Percentiles rank a stretch among this genome's conserved stretches.
Evolutionary conservation across 2,329 filamentous ascomycete species (phyloP).

Genomic region (Metarhizium anisopliae): DNA sequence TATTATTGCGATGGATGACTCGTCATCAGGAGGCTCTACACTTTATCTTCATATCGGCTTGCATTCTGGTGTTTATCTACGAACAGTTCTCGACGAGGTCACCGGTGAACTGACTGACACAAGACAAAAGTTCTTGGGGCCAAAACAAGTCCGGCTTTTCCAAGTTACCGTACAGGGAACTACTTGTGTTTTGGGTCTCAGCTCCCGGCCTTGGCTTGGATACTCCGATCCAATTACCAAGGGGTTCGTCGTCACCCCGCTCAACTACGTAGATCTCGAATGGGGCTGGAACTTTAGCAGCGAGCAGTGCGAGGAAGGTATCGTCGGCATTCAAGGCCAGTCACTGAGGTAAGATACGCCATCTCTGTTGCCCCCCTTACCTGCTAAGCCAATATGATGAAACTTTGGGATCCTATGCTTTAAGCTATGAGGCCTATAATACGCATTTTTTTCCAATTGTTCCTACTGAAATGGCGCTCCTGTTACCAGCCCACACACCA

Average conservation of each 20-base stretch:
- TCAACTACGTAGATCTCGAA: slow-evolving; percentile 81
- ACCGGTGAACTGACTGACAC: slow-evolving; percentile 95
- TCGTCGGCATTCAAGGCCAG: slow-evolving; percentile 87
- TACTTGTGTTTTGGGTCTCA: slow-evolving; percentile 79
- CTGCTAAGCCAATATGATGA: slow-evolving; percentile 55
- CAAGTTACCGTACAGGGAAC: slow-evolving; percentile 81
- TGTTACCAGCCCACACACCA: slow-evolving; percentile 7
- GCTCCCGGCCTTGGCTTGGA: slow-evolving; percentile 90
- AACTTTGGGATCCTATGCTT: slow-evolving; percentile 48
- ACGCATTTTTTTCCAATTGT: slow-evolving; percentile 70
- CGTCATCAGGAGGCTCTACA: slow-evolving; percentile 77
- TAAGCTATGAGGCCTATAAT: slow-evolving; percentile 45
- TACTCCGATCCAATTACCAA: slow-evolving; percentile 84
- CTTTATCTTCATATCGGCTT: slow-evolving; percentile 94
- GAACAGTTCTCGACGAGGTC: slow-evolving; percentile 89
- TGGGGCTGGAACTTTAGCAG: slow-evolving; percentile 97
- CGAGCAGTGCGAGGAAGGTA: slow-evolving; percentile 85
- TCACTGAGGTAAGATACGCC: slow-evolving; percentile 61
- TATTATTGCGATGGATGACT: slow-evolving; percentile 94
- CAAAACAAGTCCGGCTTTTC: slow-evolving; percentile 83
- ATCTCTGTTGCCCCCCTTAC: slow-evolving; percentile 19
- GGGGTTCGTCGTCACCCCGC: slow-evolving; percentile 82
- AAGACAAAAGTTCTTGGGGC: slow-evolving; percentile 85
- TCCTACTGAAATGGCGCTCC: slow-evolving; percentile 71
- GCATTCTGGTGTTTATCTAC: slow-evolving; percentile 89